Percentiles rank a stretch among this genome's conserved stretches.
Conservation (phyloP, 2,329 filamentous ascomycete genomes). For the Diaporthe amygdali region DNA sequence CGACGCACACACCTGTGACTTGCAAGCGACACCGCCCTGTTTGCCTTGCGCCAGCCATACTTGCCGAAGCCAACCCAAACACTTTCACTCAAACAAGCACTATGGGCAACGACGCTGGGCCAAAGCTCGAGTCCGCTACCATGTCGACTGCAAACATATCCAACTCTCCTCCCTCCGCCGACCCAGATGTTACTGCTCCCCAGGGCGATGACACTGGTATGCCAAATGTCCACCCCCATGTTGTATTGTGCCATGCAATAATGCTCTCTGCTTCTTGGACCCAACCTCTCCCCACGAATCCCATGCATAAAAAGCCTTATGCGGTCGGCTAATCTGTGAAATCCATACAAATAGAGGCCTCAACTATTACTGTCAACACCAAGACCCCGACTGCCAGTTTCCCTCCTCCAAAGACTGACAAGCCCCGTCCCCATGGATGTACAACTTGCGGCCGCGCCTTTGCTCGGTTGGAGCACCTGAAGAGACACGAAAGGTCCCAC, state of each 20-base stretch:
- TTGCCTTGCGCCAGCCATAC: not conserved
- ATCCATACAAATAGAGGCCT: conserved; percentile 39
- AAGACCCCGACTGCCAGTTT: conserved; percentile 51
- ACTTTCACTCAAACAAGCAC: not conserved
- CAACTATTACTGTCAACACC: conserved; percentile 59
- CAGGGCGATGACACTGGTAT: conserved; percentile 27
- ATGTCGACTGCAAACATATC: conserved; percentile 17
- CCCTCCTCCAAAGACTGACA: conserved; percentile 93
- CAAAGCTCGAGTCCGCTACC: conserved; percentile 23
- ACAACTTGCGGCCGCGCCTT: conserved; percentile 90
- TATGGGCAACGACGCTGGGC: conserved; percentile 26
- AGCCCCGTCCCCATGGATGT: conserved; percentile 94
- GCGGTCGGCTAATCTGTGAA: conserved; percentile 5
- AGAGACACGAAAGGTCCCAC: conserved; percentile 96
- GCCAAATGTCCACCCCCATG: conserved; percentile 15
- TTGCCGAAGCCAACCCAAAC: not conserved
- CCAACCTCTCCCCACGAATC: not conserved
- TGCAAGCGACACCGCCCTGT: not conserved
- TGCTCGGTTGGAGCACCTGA: conserved; percentile 92
- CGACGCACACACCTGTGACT: not conserved
- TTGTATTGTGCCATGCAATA: not conserved
- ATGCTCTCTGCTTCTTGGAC: not conserved
- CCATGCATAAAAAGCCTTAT: not conserved
- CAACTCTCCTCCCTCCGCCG: conserved; percentile 19
- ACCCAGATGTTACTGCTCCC: conserved; percentile 17